phyloP scores from a whole-genome alignment of 352 stramenopile species.

The Pythium aphanidermatum region DNA sequence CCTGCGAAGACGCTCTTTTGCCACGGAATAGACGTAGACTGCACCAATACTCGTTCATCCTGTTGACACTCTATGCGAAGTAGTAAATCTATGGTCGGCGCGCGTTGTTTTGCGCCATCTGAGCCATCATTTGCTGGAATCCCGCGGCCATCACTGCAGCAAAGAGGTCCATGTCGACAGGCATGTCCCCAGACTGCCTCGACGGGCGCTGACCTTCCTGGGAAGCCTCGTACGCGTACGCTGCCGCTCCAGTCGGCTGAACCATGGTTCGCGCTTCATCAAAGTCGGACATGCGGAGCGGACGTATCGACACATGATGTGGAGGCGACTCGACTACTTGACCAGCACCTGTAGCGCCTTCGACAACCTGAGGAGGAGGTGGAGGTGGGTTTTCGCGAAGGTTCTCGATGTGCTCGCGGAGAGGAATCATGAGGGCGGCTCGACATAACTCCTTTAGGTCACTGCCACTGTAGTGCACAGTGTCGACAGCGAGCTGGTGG shows the following conservation, averaged over 20 bases:
- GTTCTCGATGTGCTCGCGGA: constrained; percentile 78
- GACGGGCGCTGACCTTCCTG: constrained; percentile 24
- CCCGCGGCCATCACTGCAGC: constrained; percentile 76
- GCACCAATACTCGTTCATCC: too few species aligned
- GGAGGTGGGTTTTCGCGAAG: constrained; percentile 36
- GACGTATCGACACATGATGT: constrained; percentile 45
- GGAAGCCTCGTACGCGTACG: constrained; percentile 73
- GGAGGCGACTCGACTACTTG: constrained; percentile 23
- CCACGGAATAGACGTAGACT: constrained; percentile 1
- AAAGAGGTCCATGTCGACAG: constrained; percentile 80
- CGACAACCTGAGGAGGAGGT: constrained; percentile 19
- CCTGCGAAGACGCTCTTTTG: constrained; percentile 61
- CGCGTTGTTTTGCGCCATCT: constrained; percentile 24
- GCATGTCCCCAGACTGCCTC: constrained; percentile 21
- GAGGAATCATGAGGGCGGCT: constrained; percentile 80
- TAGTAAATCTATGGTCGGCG: constrained; percentile 25
- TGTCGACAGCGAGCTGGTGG: constrained; percentile 72
- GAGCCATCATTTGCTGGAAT: constrained; percentile 76
- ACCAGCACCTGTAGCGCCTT: constrained; percentile 2
- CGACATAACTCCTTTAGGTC: constrained; percentile 92
- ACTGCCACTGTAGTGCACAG: constrained; percentile 93
- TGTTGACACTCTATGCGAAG: too few species aligned
- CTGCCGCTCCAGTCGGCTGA: constrained; percentile 69
- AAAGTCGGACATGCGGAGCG: constrained; percentile 78
- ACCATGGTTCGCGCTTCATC: constrained; percentile 83